Percentiles rank a stretch among this genome's conserved stretches.
phyloP scores from a whole-genome alignment of 805 yeast species.

The Saturnispora sanitii region DNA sequence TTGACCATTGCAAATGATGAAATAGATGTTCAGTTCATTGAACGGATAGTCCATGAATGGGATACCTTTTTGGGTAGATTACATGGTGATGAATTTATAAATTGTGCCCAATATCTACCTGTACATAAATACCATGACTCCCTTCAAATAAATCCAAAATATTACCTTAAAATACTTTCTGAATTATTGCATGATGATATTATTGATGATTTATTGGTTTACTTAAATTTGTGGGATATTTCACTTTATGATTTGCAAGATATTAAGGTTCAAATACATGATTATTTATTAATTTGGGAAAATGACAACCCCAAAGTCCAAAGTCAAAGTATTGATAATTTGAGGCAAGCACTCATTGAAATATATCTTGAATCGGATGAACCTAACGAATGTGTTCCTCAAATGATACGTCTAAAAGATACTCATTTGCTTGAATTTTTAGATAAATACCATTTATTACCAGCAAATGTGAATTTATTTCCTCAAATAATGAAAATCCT shows the following conservation, averaged over 20 bases:
- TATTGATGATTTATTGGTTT: constrained; percentile 29
- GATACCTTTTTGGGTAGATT: constrained; percentile 48
- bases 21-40: constrained; percentile 16
- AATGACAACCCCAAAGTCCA: background rate
- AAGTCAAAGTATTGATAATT: constrained; percentile 8
- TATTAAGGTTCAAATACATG: constrained; percentile 40
- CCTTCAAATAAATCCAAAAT: constrained; percentile 26
- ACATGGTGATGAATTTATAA: constrained; percentile 34
- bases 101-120: constrained; percentile 52
- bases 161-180: constrained; percentile 39
- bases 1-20: constrained; percentile 16
- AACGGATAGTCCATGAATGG: constrained; percentile 43
- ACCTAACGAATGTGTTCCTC: constrained; percentile 54
- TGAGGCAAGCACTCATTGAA: constrained; percentile 39
- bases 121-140: constrained; percentile 14
- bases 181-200: constrained; percentile 34
- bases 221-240: constrained; percentile 49
- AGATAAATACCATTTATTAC: constrained; percentile 51
- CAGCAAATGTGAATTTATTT: constrained; percentile 36
- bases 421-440: constrained; percentile 46
- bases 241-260: constrained; percentile 38
- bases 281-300: constrained; percentile 29
- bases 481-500: constrained; percentile 40
- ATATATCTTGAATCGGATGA: constrained; percentile 50
- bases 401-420: constrained; percentile 49